Conservation (phyloP, 345 rosid genomes). For the Mallotus nudiflorus region DNA sequence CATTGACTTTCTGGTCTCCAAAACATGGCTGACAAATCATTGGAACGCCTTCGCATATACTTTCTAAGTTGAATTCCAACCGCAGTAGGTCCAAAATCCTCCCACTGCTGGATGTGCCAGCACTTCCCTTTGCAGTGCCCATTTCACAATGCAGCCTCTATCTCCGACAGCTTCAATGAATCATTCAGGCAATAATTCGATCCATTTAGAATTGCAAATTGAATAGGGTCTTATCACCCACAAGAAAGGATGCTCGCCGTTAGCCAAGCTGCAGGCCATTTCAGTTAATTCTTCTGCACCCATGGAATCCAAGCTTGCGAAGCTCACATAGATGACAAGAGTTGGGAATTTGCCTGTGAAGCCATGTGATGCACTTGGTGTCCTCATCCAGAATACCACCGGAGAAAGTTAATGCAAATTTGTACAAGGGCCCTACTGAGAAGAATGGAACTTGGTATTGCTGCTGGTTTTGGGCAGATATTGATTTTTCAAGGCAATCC, state of each 20-base stretch:
- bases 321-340: slow-evolving; percentile 20
- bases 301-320: slow-evolving; percentile 8
- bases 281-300: neutral
- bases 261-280: slow-evolving; percentile 35
- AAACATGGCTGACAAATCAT: slow-evolving; percentile 34
- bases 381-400: neutral
- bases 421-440: slow-evolving; percentile 21
- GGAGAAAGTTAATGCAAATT: neutral
- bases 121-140: slow-evolving; percentile 48
- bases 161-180: slow-evolving; percentile 20
- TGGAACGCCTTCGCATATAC: slow-evolving; percentile 41
- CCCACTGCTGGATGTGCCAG: slow-evolving; percentile 37
- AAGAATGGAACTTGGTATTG: slow-evolving; percentile 13
- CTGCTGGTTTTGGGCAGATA: neutral
- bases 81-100: slow-evolving; percentile 47
- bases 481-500: slow-evolving; percentile 10
- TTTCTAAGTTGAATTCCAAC: slow-evolving; percentile 47
- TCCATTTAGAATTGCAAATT: slow-evolving; percentile 20
- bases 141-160: slow-evolving; percentile 31
- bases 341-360: slow-evolving; percentile 14
- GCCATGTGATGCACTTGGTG: slow-evolving; percentile 21
- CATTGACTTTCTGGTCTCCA: slow-evolving; percentile 29
- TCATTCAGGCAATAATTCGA: slow-evolving; percentile 18
- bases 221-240: slow-evolving; percentile 38
- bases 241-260: slow-evolving; percentile 30